A percentile compares a stretch with the other conserved stretches of the same genome.
Conservation (phyloP, 805 yeast genomes). For the Lipomyces orientalis region DNA sequence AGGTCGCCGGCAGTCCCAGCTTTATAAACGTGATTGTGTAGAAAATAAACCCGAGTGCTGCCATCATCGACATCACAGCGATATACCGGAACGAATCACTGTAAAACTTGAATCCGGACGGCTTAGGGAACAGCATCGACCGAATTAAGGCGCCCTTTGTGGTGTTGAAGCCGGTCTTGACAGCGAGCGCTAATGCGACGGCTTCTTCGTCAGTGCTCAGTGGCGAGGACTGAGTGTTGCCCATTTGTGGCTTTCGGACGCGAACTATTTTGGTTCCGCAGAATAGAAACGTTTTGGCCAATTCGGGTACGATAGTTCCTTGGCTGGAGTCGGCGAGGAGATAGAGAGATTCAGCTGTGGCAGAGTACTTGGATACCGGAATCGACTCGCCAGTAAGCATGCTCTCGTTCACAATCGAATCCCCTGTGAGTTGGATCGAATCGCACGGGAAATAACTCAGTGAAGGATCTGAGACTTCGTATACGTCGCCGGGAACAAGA, state of each 20-base stretch:
- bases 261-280: slow-evolving; percentile 90
- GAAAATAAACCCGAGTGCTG: slow-evolving; percentile 79
- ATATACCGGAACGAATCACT: slow-evolving; percentile 94
- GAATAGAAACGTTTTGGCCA: slow-evolving; percentile 78
- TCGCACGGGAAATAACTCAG: slow-evolving; percentile 83
- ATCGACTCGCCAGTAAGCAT: slow-evolving; percentile 99
- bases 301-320: slow-evolving; percentile 60
- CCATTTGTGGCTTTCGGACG: slow-evolving; percentile 62
- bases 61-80: slow-evolving; percentile 90
- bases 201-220: slow-evolving; percentile 50
- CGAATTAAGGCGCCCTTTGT: slow-evolving; percentile 93
- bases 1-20: slow-evolving; percentile 68
- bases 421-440: slow-evolving; percentile 84
- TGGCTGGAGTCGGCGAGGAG: slow-evolving; percentile 46
- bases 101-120: slow-evolving; percentile 90
- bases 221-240: slow-evolving; percentile 12
- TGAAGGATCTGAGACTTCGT: slow-evolving; percentile 87
- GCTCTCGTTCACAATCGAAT: slow-evolving; percentile 94
- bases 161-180: slow-evolving; percentile 90
- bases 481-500: slow-evolving; percentile 94
- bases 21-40: slow-evolving; percentile 83
- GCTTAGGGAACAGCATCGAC: slow-evolving; percentile 96
- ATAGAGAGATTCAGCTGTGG: slow-evolving; percentile 62
- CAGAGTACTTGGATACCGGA: slow-evolving; percentile 84
- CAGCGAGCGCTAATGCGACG: slow-evolving; percentile 85